Evolutionary conservation across 805 yeast species (phyloP), one percentile per base, ranked within the genome.

Genomic region (Monosporozyma solicola): DNA sequence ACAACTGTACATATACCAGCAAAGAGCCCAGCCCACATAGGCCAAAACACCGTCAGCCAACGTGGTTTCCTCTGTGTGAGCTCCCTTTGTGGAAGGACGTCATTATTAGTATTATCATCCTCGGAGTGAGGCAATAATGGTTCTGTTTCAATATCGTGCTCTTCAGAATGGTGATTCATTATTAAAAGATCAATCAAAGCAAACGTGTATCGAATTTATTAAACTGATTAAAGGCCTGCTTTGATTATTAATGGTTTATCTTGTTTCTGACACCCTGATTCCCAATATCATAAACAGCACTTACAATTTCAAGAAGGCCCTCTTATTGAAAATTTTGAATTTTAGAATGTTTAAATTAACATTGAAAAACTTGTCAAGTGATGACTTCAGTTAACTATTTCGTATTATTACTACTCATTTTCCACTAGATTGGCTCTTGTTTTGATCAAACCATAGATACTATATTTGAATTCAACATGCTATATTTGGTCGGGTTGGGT

Each of bases 401-500:
- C 20, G 20, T 20, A 20, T 45, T n/a, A 27, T 9, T 15, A 29
- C 15, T 5, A 15, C 35, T 13, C 13, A 20, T 20, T 45, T 5
- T 16, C 8, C 5, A 15, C n/a, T 32, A 11, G 35, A 35, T 15
- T n/a, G 15, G n/a, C 15, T 15, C 20, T 15, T 35, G n/a, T 15
- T 15, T 35, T 13, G 29, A 11, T 39, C 15, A 39, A 39, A 20
- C 15, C 43, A 20, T 4, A 16, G 10, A 16, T 22, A 39, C 20
- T 11, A 20, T 24, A 37, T 16, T 37, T 24, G 13, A 29, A 24
- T 32, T 25, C 65, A 53, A 51, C 20, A 92, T 94, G 98, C 75
- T 92, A 47, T 94, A 92, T 67, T 78, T 92, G 56, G 82, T 92
- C 54, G 99, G 99, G 13, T 74, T 92, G 52, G 99, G 99, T 3